A percentile compares a stretch with the other conserved stretches of the same genome.
Conservation (phyloP, 768 basidiomycete species). For the Kwoniella botswanensis region DNA sequence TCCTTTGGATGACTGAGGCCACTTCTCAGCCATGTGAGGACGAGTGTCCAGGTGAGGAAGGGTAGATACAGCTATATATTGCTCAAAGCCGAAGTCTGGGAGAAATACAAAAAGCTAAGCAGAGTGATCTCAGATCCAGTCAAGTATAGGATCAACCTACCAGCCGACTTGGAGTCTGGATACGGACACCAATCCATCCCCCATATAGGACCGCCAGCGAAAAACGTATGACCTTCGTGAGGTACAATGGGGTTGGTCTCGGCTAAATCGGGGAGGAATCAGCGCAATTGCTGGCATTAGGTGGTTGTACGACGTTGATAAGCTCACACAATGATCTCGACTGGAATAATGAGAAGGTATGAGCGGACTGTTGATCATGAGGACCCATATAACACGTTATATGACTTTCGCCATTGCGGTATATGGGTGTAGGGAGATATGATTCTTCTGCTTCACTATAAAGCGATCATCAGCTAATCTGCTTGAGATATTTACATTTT, state of each 20-base stretch:
- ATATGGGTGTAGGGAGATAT: slow-evolving; percentile 35
- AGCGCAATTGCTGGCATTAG: slow-evolving; percentile 1
- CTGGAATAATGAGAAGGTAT: slow-evolving; percentile 35
- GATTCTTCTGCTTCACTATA: slow-evolving; percentile 28
- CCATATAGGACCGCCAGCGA: slow-evolving; percentile 88
- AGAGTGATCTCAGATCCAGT: neutral
- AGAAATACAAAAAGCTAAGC: neutral
- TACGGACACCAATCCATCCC: slow-evolving; percentile 93
- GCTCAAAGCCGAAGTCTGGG: slow-evolving; percentile 61
- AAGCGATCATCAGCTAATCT: neutral
- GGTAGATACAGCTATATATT: slow-evolving; percentile 84
- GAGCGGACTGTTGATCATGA: slow-evolving; percentile 31
- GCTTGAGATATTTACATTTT: neutral
- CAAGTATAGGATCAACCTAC: slow-evolving; percentile 21
- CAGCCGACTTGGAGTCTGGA: slow-evolving; percentile 55
- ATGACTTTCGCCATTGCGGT: slow-evolving; percentile 28
- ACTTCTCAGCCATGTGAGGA: slow-evolving; percentile 70
- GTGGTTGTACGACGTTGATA: neutral
- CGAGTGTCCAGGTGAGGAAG: slow-evolving; percentile 70
- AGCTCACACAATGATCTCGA: slow-evolving; percentile 34
- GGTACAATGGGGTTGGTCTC: slow-evolving; percentile 12
- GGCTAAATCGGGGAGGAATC: slow-evolving; percentile 15
- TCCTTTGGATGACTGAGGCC: slow-evolving; percentile 61
- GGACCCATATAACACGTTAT: slow-evolving; percentile 41
- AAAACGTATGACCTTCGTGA: slow-evolving; percentile 64